Percentiles rank a stretch among this genome's conserved stretches.
Evolutionary conservation across 768 basidiomycete species (phyloP).

Genomic region (Crepidotus variabilis): DNA sequence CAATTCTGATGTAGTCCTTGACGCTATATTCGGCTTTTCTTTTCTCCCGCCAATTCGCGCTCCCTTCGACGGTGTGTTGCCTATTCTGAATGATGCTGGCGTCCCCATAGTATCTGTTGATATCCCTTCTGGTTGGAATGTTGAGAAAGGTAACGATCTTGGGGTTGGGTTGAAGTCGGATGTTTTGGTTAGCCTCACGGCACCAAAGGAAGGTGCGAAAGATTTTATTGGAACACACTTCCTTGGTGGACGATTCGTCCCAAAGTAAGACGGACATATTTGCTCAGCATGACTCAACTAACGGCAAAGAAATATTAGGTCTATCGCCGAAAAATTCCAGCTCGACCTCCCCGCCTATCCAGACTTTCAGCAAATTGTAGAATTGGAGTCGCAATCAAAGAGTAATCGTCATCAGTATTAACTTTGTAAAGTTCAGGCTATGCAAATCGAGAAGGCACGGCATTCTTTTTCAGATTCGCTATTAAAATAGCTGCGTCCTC

Average conservation of each 20-base stretch:
- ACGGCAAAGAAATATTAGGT: constrained; percentile 33
- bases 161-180: constrained; percentile 65
- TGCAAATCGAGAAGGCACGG: constrained; percentile 9
- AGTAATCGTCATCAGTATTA: background rate
- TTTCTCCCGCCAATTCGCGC: constrained; percentile 87
- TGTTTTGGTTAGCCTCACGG: constrained; percentile 87
- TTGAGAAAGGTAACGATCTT: constrained; percentile 67
- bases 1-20: constrained; percentile 79
- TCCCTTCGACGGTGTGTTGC: constrained; percentile 80
- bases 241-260: constrained; percentile 90
- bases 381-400: constrained; percentile 37
- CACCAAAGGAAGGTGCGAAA: constrained; percentile 86
- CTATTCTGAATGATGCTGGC: constrained; percentile 54
- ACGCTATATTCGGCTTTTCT: constrained; percentile 98
- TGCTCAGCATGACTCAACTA: background rate
- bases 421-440: background rate
- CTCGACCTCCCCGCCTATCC: constrained; percentile 84
- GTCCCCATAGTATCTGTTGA: constrained; percentile 93
- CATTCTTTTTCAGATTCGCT: constrained; percentile 12
- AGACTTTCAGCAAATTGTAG: constrained; percentile 80
- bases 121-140: constrained; percentile 96
- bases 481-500: constrained; percentile 21
- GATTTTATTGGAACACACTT: constrained; percentile 82
- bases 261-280: constrained; percentile 52
- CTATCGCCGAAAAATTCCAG: constrained; percentile 66